Percentiles rank a stretch among this genome's conserved stretches.
phyloP scores from a whole-genome alignment of 495 filamentous ascomycete genomes.

The Aspergillus baeticus region DNA sequence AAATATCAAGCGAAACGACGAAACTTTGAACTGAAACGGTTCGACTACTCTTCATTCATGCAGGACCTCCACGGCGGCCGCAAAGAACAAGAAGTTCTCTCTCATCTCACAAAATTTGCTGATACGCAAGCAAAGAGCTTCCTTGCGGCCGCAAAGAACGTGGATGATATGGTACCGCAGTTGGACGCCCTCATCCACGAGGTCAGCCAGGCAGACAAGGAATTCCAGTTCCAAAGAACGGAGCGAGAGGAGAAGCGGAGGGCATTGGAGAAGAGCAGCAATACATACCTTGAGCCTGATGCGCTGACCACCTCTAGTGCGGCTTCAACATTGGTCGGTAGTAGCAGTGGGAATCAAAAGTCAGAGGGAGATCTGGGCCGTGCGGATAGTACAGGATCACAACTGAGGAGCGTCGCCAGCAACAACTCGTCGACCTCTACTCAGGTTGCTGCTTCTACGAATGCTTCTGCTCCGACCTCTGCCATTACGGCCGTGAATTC shows the following conservation, averaged over 20 bases:
- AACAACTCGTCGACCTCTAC: constrained; percentile 48
- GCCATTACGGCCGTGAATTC: constrained; percentile 35
- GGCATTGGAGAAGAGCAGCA: constrained; percentile 83
- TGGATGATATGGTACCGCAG: constrained; percentile 85
- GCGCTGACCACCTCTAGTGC: constrained; percentile 28
- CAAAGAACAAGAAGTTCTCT: constrained; percentile 96
- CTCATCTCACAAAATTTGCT: constrained; percentile 92
- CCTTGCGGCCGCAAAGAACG: constrained; percentile 76
- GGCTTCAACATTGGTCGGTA: constrained; percentile 25
- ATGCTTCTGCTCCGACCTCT: constrained; percentile 28
- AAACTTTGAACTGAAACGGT: constrained; percentile 94
- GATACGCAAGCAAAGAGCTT: constrained; percentile 86
- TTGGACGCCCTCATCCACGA: constrained; percentile 88
- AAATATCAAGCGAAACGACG: constrained; percentile 95
- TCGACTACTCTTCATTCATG: constrained; percentile 99
- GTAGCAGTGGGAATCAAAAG: constrained; percentile 38
- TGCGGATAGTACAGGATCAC: constrained; percentile 70
- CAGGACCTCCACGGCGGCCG: constrained; percentile 95
- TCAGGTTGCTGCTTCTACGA: constrained; percentile 40
- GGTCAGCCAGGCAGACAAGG: constrained; percentile 88
- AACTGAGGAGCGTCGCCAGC: constrained; percentile 51
- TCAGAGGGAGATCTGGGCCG: constrained; percentile 67
- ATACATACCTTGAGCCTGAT: constrained; percentile 77
- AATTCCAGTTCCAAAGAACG: constrained; percentile 88
- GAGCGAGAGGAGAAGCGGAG: constrained; percentile 93